Percentiles rank a stretch among this genome's conserved stretches.
phyloP scores from a whole-genome alignment of 177 flowering plant species.

The Vitis hybrid region DNA sequence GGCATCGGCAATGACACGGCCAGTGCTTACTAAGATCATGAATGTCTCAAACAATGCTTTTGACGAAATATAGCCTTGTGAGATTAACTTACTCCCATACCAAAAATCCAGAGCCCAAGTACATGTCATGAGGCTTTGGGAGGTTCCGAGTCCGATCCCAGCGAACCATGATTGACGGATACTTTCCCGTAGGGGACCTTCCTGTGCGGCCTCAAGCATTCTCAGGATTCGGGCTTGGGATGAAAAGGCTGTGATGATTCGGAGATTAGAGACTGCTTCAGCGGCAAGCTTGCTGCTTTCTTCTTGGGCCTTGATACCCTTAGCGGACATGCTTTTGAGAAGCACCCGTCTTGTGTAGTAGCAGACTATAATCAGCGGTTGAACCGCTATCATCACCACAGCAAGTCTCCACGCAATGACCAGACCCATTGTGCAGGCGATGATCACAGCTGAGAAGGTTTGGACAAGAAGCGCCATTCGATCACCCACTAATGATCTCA shows the following conservation, averaged over 20 bases:
- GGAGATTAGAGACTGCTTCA: slow-evolving; percentile 78
- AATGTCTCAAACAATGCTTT: slow-evolving; percentile 66
- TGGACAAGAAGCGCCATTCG: slow-evolving; percentile 69
- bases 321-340: slow-evolving; percentile 56
- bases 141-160: slow-evolving; percentile 66
- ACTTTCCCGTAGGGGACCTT: slow-evolving; percentile 58
- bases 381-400: slow-evolving; percentile 78
- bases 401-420: slow-evolving; percentile 77
- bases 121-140: slow-evolving; percentile 54
- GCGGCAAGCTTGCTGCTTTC: slow-evolving; percentile 80
- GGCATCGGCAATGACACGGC: slow-evolving; percentile 85
- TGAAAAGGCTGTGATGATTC: slow-evolving; percentile 78
- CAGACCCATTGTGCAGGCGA: slow-evolving; percentile 77
- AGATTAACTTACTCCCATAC: slow-evolving; percentile 77
- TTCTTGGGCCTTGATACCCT: slow-evolving; percentile 66
- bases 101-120: slow-evolving; percentile 83
- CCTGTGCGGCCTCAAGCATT: slow-evolving; percentile 62
- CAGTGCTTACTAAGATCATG: slow-evolving; percentile 73
- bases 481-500: slow-evolving; percentile 84
- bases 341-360: slow-evolving; percentile 57
- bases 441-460: slow-evolving; percentile 59
- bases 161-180: slow-evolving; percentile 76
- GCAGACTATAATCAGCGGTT: slow-evolving; percentile 65
- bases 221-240: slow-evolving; percentile 64
- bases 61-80: slow-evolving; percentile 45